Evolutionary conservation across 352 stramenopile species (phyloP).

Genomic region (Phytopythium ostracodes): DNA sequence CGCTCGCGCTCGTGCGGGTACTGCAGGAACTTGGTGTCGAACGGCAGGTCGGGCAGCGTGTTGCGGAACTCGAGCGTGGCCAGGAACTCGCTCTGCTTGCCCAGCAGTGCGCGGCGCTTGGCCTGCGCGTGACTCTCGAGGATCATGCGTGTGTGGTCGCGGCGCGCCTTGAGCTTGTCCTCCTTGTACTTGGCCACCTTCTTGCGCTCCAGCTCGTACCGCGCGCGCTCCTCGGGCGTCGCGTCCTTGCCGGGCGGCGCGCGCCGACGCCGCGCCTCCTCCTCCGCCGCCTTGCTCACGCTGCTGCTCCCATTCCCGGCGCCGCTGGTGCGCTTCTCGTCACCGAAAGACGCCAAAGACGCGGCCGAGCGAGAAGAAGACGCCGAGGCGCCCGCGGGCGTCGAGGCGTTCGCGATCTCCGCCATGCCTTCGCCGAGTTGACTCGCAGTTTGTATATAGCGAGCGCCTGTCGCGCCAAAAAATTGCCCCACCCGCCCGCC

Average conservation of each 20-base stretch:
- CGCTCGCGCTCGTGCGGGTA: conserved; percentile 77
- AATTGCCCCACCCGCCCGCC: background rate
- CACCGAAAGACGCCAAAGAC: background rate
- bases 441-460: background rate
- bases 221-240: conserved; percentile 62
- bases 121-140: conserved; percentile 82
- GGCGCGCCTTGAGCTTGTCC: conserved; percentile 82
- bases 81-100: conserved; percentile 84
- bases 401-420: conserved; percentile 3
- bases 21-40: conserved; percentile 85
- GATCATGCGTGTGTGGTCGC: conserved; percentile 86
- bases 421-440: background rate
- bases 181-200: conserved; percentile 89
- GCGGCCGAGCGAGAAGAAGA: background rate
- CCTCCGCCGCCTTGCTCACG: conserved; percentile 18
- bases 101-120: conserved; percentile 72
- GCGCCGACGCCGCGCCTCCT: conserved; percentile 37
- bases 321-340: conserved; percentile 7
- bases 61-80: conserved; percentile 82
- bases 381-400: background rate
- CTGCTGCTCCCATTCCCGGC: conserved; percentile 12
- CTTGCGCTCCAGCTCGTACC: conserved; percentile 82
- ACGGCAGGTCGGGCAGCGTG: conserved; percentile 72
- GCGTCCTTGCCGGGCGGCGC: conserved; percentile 48
- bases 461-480: background rate